Evolutionary conservation across 768 basidiomycete genomes (phyloP).

Genomic region (Termitomyces sp.): DNA sequence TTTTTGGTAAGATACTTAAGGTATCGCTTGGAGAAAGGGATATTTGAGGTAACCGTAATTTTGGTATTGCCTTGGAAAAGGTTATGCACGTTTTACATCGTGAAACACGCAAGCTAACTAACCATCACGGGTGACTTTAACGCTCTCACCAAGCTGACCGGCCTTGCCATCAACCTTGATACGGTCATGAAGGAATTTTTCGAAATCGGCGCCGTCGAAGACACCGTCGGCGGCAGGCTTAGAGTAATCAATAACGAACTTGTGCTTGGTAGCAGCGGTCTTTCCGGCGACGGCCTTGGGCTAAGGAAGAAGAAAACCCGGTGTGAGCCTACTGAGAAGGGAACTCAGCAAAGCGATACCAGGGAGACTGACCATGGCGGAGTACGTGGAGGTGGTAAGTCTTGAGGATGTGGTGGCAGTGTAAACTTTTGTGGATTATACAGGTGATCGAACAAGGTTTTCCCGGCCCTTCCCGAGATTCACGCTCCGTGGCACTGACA

Average conservation of each 20-base stretch:
- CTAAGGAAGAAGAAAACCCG: constrained; percentile 37
- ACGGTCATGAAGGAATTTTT: constrained; percentile 90
- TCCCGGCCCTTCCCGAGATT: constrained; percentile 11
- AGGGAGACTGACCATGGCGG: constrained; percentile 67
- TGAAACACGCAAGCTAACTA: constrained; percentile 26
- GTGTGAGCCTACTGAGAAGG: constrained; percentile 88
- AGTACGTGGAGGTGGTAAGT: constrained; percentile 13
- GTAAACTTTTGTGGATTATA: constrained; percentile 40
- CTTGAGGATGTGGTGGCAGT: constrained; percentile 19
- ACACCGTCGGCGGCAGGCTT: constrained; percentile 59
- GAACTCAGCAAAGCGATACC: constrained; percentile 83
- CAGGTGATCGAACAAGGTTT: constrained; percentile 36
- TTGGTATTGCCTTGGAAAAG: constrained; percentile 60
- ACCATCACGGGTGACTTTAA: constrained; percentile 89
- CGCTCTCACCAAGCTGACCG: constrained; percentile 84
- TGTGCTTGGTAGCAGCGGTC: constrained; percentile 53
- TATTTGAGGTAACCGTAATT: constrained; percentile 78
- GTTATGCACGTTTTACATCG: not conserved
- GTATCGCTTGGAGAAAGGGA: constrained; percentile 95
- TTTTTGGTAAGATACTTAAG: constrained; percentile 99
- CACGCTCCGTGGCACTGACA: constrained; percentile 10
- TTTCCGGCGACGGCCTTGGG: constrained; percentile 56
- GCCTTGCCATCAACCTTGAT: constrained; percentile 92
- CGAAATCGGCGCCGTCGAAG: constrained; percentile 56
- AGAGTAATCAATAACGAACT: constrained; percentile 84